Percentiles rank a stretch among this genome's conserved stretches.
phyloP scores from a whole-genome alignment of 495 filamentous ascomycete species.

The Daldinia caldariorum region DNA sequence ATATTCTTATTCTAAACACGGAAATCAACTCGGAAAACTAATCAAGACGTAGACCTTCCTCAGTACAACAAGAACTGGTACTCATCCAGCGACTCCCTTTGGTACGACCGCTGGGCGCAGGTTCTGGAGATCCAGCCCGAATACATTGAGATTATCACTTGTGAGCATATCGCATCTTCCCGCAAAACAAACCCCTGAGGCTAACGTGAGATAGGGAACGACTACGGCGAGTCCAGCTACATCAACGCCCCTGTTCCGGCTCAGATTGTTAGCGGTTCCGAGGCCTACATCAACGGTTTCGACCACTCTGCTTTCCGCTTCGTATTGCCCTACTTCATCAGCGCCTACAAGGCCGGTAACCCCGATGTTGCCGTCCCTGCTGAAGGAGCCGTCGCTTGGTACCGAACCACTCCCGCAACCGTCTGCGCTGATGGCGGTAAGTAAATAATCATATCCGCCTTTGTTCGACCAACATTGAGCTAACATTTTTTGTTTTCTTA shows the following conservation, averaged over 20 bases:
- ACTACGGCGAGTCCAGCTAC: conserved; percentile 81
- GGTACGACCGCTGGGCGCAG: conserved; percentile 79
- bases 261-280: conserved; percentile 62
- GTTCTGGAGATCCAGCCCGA: conserved; percentile 69
- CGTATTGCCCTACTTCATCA: conserved; percentile 71
- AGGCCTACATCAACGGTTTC: conserved; percentile 58
- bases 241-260: conserved; percentile 65
- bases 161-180: conserved; percentile 26
- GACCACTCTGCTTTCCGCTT: conserved; percentile 55
- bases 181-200: conserved; percentile 37
- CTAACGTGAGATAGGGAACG: conserved; percentile 68
- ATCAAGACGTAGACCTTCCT: conserved; percentile 64
- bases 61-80: conserved; percentile 79
- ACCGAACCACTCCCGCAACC: conserved; percentile 60
- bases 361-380: conserved; percentile 53
- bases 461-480: conserved; percentile 1
- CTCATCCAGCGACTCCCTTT: conserved; percentile 74
- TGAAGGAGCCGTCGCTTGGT: conserved; percentile 71
- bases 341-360: conserved; percentile 67
- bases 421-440: conserved; percentile 51
- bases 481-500: conserved; percentile 31
- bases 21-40: conserved; percentile 4
- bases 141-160: conserved; percentile 68
- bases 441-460: conserved; percentile 45
- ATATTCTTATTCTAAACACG: background rate